A percentile compares a stretch with the other conserved stretches of the same genome.
Evolutionary conservation across 75 land plant genomes (phyloP).

Genomic region (Sequoia sempervirens): DNA sequence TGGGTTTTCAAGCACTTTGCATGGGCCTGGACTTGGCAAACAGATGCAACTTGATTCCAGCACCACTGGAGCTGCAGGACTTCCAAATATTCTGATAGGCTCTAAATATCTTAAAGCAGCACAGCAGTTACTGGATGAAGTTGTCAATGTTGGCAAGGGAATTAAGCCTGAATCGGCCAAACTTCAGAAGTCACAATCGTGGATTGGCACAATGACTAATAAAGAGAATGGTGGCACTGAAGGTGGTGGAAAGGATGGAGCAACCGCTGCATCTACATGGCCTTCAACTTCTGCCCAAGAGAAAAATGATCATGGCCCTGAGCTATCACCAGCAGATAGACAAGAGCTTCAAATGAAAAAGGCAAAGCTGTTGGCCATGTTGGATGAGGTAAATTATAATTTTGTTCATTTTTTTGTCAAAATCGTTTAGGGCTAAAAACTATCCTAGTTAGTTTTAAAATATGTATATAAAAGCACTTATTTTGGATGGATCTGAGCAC

Average conservation of each 20-base stretch:
- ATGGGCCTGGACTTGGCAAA: slow-evolving; percentile 4
- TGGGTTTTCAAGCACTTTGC: slow-evolving; percentile 7
- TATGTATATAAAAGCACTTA: background rate
- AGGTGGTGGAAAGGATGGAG: slow-evolving; percentile 19
- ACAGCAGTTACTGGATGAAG: slow-evolving; percentile 68
- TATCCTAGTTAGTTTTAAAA: background rate
- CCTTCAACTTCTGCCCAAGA: slow-evolving; percentile 8
- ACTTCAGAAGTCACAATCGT: slow-evolving; percentile 14
- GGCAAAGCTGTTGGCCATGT: slow-evolving; percentile 68
- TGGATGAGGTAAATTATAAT: slow-evolving; percentile 66
- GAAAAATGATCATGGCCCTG: slow-evolving; percentile 21
- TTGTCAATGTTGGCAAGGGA: slow-evolving; percentile 53
- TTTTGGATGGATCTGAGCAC: background rate
- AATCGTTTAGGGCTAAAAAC: background rate
- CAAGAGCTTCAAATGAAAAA: slow-evolving; percentile 84
- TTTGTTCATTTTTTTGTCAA: background rate
- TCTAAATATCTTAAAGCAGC: slow-evolving; percentile 76
- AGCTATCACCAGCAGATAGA: slow-evolving; percentile 52
- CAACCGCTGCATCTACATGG: slow-evolving; percentile 6
- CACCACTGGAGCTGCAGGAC: slow-evolving; percentile 15
- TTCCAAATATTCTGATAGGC: slow-evolving; percentile 36
- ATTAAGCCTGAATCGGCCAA: slow-evolving; percentile 13
- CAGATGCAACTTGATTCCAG: slow-evolving; percentile 13
- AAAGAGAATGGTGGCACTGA: slow-evolving; percentile 16
- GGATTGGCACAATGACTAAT: slow-evolving; percentile 7